Evolutionary conservation across 495 filamentous ascomycete genomes (phyloP), one percentile per base, ranked within the genome.

Genomic region (Xylaria acuta): DNA sequence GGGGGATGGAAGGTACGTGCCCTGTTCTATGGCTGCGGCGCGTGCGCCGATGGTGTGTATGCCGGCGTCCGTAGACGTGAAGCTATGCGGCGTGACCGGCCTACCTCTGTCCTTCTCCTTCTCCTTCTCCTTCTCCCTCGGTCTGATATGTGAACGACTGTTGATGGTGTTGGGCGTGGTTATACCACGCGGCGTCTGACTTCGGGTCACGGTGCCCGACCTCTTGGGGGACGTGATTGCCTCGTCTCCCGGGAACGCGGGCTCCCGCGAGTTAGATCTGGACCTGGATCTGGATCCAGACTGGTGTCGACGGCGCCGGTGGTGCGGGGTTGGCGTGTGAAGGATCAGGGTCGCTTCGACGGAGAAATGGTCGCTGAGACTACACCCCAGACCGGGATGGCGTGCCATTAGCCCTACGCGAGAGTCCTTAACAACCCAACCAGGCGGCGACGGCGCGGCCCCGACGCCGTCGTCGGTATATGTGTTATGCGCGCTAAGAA

Each of bases 351-450:
- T 91, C 5, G 90, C 87, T 79, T 93, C 90, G 49, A 98, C 89
- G 40, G 93, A 92, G 80, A 97, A 98, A 79, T 99, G 96, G 78
- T 99, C 95, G 73, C 93, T 97, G 45, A 99, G 84, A 0, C 93
- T 95, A 80, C 94, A 97, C 54, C 88, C 85, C 18, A 97, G 85
- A 20, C 87, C 88, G 0, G 94, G 94, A 84, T 98, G 96, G 5
- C 92, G 87, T 75, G 91, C 86, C 65, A 90, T 92, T 92, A 98
- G 97, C 60, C 91, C 90, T 0, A 99, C 90, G 20, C 86, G 85
- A 12, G 87, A 89, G 9, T 85, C 82, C 68, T 90, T 85, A 70
- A 98, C 90, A 4, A 84, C 81, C 91, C 94, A 98, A 40, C 80
- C 81, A 63, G 76, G 82, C 22, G 76, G 82, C 27, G 68, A 64